A percentile compares a stretch with the other conserved stretches of the same genome.
Conservation (phyloP, 257 asterid genomes). For the Solanum bukasovii region DNA sequence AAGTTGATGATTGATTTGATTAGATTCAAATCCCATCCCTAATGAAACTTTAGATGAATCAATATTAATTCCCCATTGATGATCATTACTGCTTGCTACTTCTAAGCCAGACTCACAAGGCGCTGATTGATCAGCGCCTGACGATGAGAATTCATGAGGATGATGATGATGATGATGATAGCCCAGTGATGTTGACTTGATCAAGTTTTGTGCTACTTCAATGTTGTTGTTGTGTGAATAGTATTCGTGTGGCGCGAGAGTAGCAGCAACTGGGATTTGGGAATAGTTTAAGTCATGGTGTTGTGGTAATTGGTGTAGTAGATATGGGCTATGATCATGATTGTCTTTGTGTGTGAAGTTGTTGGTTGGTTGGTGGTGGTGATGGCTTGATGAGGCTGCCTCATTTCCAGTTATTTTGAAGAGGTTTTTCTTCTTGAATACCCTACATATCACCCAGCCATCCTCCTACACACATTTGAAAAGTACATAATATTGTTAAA, state of each 20-base stretch:
- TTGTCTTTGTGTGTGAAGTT: slow-evolving; percentile 6
- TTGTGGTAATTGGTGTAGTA: slow-evolving; percentile 7
- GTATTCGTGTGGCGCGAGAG: neutral
- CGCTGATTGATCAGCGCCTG: slow-evolving; percentile 9
- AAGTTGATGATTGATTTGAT: slow-evolving; percentile 40
- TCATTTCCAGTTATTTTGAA: slow-evolving; percentile 41
- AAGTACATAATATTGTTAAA: neutral
- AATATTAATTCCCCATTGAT: slow-evolving; percentile 42
- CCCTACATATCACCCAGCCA: slow-evolving; percentile 94
- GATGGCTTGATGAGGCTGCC: neutral
- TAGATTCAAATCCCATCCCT: slow-evolving; percentile 10
- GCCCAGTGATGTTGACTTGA: slow-evolving; percentile 5
- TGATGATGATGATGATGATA: neutral
- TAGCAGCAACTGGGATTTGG: neutral
- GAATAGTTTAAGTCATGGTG: slow-evolving; percentile 20
- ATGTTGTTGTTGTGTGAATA: slow-evolving; percentile 20
- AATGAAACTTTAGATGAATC: slow-evolving; percentile 13
- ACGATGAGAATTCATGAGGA: neutral
- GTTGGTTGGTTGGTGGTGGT: slow-evolving; percentile 3
- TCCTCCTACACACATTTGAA: slow-evolving; percentile 41
- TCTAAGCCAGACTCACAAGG: slow-evolving; percentile 6
- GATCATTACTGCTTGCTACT: slow-evolving; percentile 15
- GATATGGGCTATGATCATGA: slow-evolving; percentile 10
- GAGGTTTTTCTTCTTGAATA: slow-evolving; percentile 81
- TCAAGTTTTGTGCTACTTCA: slow-evolving; percentile 36